Conservation (phyloP, 371 early-diverging fungal genomes). For the Encephalitozoon hellem region DNA sequence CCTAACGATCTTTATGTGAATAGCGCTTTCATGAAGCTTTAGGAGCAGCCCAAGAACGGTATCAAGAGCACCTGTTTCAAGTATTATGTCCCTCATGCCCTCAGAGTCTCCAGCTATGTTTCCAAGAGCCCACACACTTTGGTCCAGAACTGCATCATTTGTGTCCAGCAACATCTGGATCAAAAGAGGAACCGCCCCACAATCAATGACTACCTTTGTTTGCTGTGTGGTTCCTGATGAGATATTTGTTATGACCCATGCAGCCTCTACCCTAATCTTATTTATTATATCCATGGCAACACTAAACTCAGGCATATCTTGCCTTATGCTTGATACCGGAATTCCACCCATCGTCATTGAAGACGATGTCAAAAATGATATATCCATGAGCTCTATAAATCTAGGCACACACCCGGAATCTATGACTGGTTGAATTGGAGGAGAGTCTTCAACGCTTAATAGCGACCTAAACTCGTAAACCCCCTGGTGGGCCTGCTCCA, state of each 20-base stretch:
- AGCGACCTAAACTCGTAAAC: slow-evolving; percentile 84
- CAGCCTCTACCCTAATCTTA: slow-evolving; percentile 79
- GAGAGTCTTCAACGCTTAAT: slow-evolving; percentile 86
- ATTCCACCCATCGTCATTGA: not conserved
- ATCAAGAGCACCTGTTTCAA: slow-evolving; percentile 71
- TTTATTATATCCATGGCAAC: slow-evolving; percentile 15
- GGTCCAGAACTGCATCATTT: slow-evolving; percentile 84
- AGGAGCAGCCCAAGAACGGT: slow-evolving; percentile 72
- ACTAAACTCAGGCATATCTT: not conserved
- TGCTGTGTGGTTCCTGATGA: slow-evolving; percentile 91
- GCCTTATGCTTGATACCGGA: not conserved
- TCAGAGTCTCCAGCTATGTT: slow-evolving; percentile 99
- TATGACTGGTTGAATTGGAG: slow-evolving; percentile 94
- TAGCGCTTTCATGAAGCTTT: slow-evolving; percentile 16
- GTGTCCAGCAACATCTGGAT: slow-evolving; percentile 74
- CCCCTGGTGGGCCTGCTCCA: slow-evolving; percentile 64
- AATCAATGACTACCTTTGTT: slow-evolving; percentile 81
- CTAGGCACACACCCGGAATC: slow-evolving; percentile 78
- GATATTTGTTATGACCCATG: slow-evolving; percentile 99
- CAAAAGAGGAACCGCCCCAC: slow-evolving; percentile 82
- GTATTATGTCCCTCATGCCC: slow-evolving; percentile 78
- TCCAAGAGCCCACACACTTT: slow-evolving; percentile 98
- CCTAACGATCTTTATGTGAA: slow-evolving; percentile 67
- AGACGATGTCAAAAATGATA: not conserved
- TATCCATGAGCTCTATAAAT: slow-evolving; percentile 79